Evolutionary conservation across 179 eudicot species (phyloP), one percentile per base, ranked within the genome.

Genomic region (Silene noctiflora): DNA sequence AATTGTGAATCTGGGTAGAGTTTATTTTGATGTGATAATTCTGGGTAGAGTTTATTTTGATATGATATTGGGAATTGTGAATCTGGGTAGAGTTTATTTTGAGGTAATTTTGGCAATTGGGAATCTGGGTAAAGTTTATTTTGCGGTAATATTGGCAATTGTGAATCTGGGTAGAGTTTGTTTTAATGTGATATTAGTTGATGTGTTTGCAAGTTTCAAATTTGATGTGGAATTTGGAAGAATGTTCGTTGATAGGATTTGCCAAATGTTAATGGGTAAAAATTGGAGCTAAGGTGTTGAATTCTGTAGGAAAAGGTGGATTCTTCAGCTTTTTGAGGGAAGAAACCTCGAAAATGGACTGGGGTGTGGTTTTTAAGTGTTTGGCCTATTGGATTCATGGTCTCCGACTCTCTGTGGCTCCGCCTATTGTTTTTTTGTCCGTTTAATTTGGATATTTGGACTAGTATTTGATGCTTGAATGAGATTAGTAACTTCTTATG

Each of bases 1-100:
- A n/a, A n/a, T 53, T 72, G 25, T 56, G 65, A 27, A 72, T 72
- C 75, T 72, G 75, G 75, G 48, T 31, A 3, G 64, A 17, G 64
- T 8, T 56, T n/a, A 11, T 29, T 56, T 72, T 72, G 46, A 58
- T 27, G 42, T 53, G 7, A 21, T 70, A 39, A 39, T 39, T 72
- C 75, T 72, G 75, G 75, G 65, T 31, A 3, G 65, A 17, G 51
- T 9, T 72, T n/a, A 12, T 31, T 56, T 72, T 72, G 46, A 31
- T 19, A 44, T 71, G 7, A 12, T 70, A 19, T 20, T 20, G 56
- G 10, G 4, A n/a, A n/a, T 53, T 72, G 25, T 56, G 65, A 27
- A 72, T 72, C 75, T 56, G 75, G 75, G 65, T 31, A 3, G 48
- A 17, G 64, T 7, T 55, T 8, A 11, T 29, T 53, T 72, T 72